Percentiles rank a stretch among this genome's conserved stretches.
These are phyloP conservation scores for Sporothrix protearum DNA, from an alignment of 2,329 filamentous ascomycete species.

Conservation along the genomic window DNA sequence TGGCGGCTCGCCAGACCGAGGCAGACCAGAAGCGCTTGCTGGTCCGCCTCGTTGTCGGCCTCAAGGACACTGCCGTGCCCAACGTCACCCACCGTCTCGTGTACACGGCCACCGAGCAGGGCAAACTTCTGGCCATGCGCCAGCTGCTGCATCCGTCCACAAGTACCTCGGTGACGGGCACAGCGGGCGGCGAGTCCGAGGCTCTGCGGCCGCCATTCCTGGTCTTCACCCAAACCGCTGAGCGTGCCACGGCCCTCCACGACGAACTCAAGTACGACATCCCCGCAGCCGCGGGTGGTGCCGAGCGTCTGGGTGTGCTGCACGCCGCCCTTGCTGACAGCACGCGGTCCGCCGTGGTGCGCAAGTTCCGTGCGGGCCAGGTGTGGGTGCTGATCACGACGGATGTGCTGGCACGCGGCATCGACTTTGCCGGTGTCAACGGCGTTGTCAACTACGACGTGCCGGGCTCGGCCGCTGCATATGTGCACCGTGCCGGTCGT, in stretches of 20 bases:
- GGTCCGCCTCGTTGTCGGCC: constrained; percentile 83
- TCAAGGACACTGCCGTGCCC: constrained; percentile 93
- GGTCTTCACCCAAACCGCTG: constrained; percentile 94
- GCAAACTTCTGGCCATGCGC: constrained; percentile 86
- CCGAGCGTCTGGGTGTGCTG: constrained; percentile 79
- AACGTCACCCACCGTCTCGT: constrained; percentile 85
- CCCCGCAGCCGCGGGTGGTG: constrained; percentile 78
- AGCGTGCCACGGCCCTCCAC: constrained; percentile 80
- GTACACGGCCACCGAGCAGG: constrained; percentile 88
- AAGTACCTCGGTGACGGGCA: constrained; percentile 35
- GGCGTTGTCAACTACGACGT: constrained; percentile 98
- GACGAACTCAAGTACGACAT: constrained; percentile 94
- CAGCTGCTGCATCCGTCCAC: constrained; percentile 79
- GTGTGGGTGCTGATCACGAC: constrained; percentile 97
- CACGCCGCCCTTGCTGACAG: constrained; percentile 80
- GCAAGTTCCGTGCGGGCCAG: constrained; percentile 83
- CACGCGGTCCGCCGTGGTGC: constrained; percentile 76
- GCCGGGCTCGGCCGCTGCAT: constrained; percentile 81
- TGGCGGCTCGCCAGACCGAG: constrained; percentile 39
- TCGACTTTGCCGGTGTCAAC: constrained; percentile 93
- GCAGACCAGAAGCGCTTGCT: constrained; percentile 47
- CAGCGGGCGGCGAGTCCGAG: constrained; percentile 28
- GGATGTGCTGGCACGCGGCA: constrained; percentile 83
- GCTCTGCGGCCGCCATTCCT: constrained; percentile 81
- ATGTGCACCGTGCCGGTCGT: constrained; percentile 88